These are phyloP conservation scores for Leishmania aethiopica DNA, from an alignment of 208 protist species.

Conservation along the genomic window DNA sequence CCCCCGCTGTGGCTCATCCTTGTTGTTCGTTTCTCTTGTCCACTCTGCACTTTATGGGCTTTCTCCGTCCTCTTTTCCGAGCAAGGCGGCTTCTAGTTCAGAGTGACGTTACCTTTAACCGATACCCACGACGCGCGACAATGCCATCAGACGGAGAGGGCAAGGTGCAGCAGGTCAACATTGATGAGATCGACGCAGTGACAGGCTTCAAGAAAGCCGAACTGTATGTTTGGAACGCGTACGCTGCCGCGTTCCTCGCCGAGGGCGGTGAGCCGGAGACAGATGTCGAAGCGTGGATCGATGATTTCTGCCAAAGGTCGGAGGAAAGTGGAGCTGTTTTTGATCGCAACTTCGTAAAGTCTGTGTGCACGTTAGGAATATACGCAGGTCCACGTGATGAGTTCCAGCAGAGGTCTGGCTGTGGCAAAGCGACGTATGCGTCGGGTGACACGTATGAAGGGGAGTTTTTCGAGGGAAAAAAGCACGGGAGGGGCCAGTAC, in stretches of 20 bases:
- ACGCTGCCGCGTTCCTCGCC: conserved; percentile 61
- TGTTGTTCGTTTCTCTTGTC: neutral
- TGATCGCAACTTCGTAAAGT: conserved; percentile 80
- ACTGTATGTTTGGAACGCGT: conserved; percentile 77
- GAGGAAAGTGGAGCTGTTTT: conserved; percentile 61
- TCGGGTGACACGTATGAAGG: conserved; percentile 90
- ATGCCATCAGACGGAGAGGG: conserved; percentile 13
- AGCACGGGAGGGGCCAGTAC: conserved; percentile 85
- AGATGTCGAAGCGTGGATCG: conserved; percentile 80
- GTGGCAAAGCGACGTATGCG: conserved; percentile 81
- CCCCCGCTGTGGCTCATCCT: neutral
- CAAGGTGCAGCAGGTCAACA: conserved; percentile 43
- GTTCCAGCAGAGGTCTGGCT: conserved; percentile 89
- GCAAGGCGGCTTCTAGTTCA: neutral
- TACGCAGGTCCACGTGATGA: conserved; percentile 89
- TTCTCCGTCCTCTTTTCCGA: neutral
- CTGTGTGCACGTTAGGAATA: conserved; percentile 78
- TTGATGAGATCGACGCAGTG: conserved; percentile 79
- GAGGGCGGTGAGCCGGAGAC: conserved; percentile 63
- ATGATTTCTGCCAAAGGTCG: conserved; percentile 74
- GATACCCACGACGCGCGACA: neutral
- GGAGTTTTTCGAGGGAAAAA: conserved; percentile 90
- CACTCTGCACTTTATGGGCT: neutral
- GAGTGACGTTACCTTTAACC: neutral
- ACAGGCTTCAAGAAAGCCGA: conserved; percentile 88